These are phyloP conservation scores for Penicillium subrubescens DNA, from an alignment of 495 filamentous ascomycete species.

Conservation along the genomic window DNA sequence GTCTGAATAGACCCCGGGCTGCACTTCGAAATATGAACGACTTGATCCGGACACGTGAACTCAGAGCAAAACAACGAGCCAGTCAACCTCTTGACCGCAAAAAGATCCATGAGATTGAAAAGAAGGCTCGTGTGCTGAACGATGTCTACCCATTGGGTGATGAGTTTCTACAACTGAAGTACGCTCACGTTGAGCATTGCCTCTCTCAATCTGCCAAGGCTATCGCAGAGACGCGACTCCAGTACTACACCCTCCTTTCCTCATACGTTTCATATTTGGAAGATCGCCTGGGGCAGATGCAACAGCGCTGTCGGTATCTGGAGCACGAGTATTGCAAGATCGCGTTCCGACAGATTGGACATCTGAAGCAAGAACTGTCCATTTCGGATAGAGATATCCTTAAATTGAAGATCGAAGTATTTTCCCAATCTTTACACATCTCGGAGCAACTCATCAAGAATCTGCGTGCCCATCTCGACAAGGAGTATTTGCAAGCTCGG, in stretches of 20 bases:
- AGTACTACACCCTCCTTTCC: conserved; percentile 5
- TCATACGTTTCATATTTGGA: conserved; percentile 7
- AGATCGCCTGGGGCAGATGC: background rate
- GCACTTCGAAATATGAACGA: background rate
- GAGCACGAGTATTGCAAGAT: conserved; percentile 25
- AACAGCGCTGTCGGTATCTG: background rate
- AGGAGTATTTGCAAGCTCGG: conserved; percentile 23
- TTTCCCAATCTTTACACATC: background rate
- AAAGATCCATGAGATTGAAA: conserved; percentile 6
- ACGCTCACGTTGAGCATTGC: background rate
- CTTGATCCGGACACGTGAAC: conserved; percentile 16
- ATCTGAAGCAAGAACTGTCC: background rate
- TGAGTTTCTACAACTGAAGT: conserved; percentile 11
- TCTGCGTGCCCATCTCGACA: conserved; percentile 4
- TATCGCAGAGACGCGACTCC: background rate
- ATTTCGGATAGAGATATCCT: background rate
- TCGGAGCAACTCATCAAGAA: background rate
- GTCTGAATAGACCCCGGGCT: background rate
- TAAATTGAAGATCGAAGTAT: background rate
- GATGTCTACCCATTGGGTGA: background rate
- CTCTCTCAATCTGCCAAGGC: background rate
- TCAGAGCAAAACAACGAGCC: background rate
- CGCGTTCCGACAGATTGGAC: conserved; percentile 8
- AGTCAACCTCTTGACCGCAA: conserved; percentile 6
- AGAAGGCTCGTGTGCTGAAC: background rate